phyloP scores from a whole-genome alignment of 441 rosid genomes.

The Populus trichocarpa region DNA sequence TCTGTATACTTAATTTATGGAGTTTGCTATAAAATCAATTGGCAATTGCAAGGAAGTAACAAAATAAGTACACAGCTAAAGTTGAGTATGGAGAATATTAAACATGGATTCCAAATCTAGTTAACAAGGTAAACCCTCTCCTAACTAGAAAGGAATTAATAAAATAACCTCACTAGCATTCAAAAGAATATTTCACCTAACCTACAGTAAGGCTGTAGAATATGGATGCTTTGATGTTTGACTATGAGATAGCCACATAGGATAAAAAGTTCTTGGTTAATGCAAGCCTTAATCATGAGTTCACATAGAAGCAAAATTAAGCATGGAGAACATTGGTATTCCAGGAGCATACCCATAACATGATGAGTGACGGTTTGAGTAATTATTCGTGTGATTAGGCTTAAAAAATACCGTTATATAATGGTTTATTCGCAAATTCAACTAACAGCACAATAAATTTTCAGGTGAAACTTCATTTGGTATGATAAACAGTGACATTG shows the following conservation, averaged over 20 bases:
- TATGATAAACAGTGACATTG: background rate
- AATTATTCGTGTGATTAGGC: too few species aligned
- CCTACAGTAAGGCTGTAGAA: background rate
- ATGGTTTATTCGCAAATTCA: too few species aligned
- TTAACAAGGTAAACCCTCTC: background rate
- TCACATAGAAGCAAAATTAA: background rate
- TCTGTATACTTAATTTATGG: background rate
- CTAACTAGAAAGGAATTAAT: background rate
- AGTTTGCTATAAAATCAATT: background rate
- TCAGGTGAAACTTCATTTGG: background rate
- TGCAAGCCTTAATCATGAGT: background rate
- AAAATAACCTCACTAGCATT: background rate
- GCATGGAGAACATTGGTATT: too few species aligned
- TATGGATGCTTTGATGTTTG: background rate
- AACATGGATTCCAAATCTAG: slow-evolving; percentile 1
- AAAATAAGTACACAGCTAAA: background rate
- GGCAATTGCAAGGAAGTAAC: background rate
- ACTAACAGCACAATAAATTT: too few species aligned
- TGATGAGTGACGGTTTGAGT: too few species aligned
- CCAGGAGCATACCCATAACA: too few species aligned
- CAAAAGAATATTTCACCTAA: background rate
- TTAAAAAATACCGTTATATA: too few species aligned
- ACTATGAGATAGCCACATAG: background rate
- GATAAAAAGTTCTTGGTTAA: too few species aligned
- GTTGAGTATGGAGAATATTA: background rate